phyloP scores from a whole-genome alignment of 2,329 filamentous ascomycete genomes.

The Drechslerella dactyloides region DNA sequence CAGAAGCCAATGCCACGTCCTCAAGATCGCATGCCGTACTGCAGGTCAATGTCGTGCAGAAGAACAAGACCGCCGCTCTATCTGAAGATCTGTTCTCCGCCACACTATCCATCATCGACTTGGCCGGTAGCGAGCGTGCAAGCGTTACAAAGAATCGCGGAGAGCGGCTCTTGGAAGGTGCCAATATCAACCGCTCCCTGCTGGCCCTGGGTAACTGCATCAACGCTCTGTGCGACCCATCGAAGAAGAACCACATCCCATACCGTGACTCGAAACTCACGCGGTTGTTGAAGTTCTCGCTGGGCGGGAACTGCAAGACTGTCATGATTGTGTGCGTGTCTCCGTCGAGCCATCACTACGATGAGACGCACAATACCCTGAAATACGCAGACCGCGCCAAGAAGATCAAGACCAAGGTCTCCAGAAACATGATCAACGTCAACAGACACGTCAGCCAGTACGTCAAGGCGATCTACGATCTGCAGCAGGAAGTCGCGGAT shows the following conservation, averaged over 20 bases:
- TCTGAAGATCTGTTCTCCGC: slow-evolving; percentile 98
- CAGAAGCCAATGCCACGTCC: slow-evolving; percentile 94
- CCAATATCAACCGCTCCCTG: slow-evolving; percentile 99
- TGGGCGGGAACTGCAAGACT: slow-evolving; percentile 97
- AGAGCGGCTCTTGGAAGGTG: slow-evolving; percentile 86
- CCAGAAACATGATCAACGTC: slow-evolving; percentile 98
- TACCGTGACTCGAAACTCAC: slow-evolving; percentile 98
- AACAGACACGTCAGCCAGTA: slow-evolving; percentile 99
- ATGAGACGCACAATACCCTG: slow-evolving; percentile 97
- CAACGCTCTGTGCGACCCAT: slow-evolving; percentile 92
- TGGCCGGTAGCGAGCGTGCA: slow-evolving; percentile 93
- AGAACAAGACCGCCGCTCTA: slow-evolving; percentile 88
- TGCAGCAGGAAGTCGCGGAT: slow-evolving; percentile 95
- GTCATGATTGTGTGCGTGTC: slow-evolving; percentile 99
- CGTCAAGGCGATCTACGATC: slow-evolving; percentile 98
- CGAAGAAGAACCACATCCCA: slow-evolving; percentile 90
- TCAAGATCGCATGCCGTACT: slow-evolving; percentile 96
- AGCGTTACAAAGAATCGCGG: slow-evolving; percentile 97
- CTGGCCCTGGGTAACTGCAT: slow-evolving; percentile 95
- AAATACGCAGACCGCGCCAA: slow-evolving; percentile 97
- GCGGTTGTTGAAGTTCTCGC: slow-evolving; percentile 90
- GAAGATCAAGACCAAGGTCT: slow-evolving; percentile 99
- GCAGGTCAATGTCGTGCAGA: slow-evolving; percentile 94
- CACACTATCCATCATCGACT: slow-evolving; percentile 95
- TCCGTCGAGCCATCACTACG: slow-evolving; percentile 93